phyloP scores from a whole-genome alignment of 345 rosid genomes.

The Camelina laxa region DNA sequence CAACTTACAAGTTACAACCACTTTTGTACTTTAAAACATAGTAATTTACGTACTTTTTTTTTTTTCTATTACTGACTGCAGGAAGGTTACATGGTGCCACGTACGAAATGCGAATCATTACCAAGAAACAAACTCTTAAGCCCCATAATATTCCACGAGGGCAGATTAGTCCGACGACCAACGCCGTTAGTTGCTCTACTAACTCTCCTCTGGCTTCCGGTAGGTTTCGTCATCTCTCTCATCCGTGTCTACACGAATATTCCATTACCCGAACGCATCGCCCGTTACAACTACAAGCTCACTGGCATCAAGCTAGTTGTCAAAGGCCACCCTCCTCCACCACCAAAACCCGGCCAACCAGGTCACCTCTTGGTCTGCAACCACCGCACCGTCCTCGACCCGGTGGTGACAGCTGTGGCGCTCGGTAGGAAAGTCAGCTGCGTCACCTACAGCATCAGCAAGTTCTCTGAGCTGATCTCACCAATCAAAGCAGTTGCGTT shows the following conservation, averaged over 20 bases:
- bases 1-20: conserved; percentile 26
- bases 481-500: conserved; percentile 93
- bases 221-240: conserved; percentile 81
- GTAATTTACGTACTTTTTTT: not conserved
- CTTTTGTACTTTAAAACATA: conserved; percentile 11
- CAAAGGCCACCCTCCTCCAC: conserved; percentile 77
- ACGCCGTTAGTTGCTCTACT: conserved; percentile 72
- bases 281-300: conserved; percentile 88
- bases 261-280: conserved; percentile 89
- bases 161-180: conserved; percentile 88
- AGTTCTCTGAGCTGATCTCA: conserved; percentile 79
- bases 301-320: conserved; percentile 83
- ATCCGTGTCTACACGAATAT: conserved; percentile 87
- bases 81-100: conserved; percentile 89
- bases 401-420: conserved; percentile 79
- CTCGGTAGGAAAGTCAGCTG: conserved; percentile 89
- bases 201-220: conserved; percentile 81
- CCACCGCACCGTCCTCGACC: conserved; percentile 87
- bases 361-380: conserved; percentile 92
- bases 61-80: conserved; percentile 55
- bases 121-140: conserved; percentile 77
- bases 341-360: conserved; percentile 69
- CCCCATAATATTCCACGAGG: conserved; percentile 91
- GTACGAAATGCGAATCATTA: conserved; percentile 67
- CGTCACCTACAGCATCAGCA: conserved; percentile 95